Percentiles rank a stretch among this genome's conserved stretches.
Conservation (phyloP, 169 alveolate genomes). For the Perkinsus olseni region DNA sequence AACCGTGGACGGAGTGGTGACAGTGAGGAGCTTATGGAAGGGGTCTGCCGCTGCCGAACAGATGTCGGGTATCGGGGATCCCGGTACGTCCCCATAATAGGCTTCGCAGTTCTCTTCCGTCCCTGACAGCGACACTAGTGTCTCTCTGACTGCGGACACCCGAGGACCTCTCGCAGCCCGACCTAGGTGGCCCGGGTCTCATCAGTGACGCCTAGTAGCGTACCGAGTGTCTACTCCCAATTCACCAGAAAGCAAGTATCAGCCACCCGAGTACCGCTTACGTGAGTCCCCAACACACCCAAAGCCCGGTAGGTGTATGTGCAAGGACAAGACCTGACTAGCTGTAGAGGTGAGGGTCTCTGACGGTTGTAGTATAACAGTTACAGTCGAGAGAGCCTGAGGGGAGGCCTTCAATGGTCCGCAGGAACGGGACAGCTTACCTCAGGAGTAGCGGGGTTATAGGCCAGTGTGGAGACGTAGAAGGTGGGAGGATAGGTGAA, state of each 20-base stretch:
- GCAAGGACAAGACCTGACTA: not conserved
- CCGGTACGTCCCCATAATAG: not conserved
- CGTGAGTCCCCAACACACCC: not conserved
- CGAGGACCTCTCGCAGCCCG: too few species aligned
- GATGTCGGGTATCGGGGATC: not conserved
- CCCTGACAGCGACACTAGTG: too few species aligned
- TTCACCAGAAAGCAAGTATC: too few species aligned
- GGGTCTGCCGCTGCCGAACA: not conserved
- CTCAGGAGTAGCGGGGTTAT: not conserved
- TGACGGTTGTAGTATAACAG: not conserved
- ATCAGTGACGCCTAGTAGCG: too few species aligned
- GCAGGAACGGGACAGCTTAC: not conserved
- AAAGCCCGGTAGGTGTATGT: not conserved
- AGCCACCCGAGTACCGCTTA: not conserved
- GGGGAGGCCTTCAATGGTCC: not conserved
- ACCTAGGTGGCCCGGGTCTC: too few species aligned
- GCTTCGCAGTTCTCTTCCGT: not conserved
- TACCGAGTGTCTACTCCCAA: too few species aligned
- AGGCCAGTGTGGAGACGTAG: constrained; percentile 4
- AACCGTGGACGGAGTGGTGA: not conserved
- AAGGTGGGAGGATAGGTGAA: constrained; percentile 2
- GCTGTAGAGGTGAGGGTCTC: not conserved
- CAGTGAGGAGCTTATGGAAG: not conserved
- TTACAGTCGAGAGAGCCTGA: not conserved
- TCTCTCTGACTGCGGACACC: too few species aligned